A percentile compares a stretch with the other conserved stretches of the same genome.
Evolutionary conservation across 2,329 filamentous ascomycete genomes (phyloP).

Genomic region (Stagonosporopsis chrysanthemi): DNA sequence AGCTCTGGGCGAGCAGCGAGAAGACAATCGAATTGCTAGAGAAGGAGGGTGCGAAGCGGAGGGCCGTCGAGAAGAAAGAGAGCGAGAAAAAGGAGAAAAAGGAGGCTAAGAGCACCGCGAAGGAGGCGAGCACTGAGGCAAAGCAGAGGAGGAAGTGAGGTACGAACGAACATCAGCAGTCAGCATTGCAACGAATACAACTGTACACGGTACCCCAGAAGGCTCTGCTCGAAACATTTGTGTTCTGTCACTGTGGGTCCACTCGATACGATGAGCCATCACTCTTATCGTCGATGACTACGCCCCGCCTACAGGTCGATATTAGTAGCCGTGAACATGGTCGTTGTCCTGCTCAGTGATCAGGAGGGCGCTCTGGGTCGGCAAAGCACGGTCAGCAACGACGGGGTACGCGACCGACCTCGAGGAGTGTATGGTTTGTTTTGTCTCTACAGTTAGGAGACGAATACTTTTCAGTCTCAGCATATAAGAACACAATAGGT

Average conservation of each 20-base stretch:
- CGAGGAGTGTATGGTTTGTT: no score
- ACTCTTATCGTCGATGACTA: background rate
- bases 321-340: background rate
- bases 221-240: background rate
- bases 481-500: conserved; percentile 4
- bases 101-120: conserved; percentile 29
- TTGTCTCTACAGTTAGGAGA: no score
- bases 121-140: conserved; percentile 27
- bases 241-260: background rate
- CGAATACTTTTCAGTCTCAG: no score
- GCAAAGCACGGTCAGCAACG: background rate
- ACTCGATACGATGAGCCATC: background rate
- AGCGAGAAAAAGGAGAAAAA: conserved; percentile 48
- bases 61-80: conserved; percentile 65
- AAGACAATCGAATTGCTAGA: conserved; percentile 80
- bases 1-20: conserved; percentile 87
- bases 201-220: background rate
- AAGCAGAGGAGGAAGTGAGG: conserved; percentile 37
- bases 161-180: background rate
- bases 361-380: background rate
- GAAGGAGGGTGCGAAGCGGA: conserved; percentile 74
- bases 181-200: background rate
- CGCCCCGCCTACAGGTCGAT: background rate
- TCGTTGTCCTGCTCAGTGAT: no score
- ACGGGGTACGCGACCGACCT: no score